These are phyloP conservation scores for Monosporascus sp. DNA, from an alignment of 2,329 filamentous ascomycete species.

Conservation along the genomic window DNA sequence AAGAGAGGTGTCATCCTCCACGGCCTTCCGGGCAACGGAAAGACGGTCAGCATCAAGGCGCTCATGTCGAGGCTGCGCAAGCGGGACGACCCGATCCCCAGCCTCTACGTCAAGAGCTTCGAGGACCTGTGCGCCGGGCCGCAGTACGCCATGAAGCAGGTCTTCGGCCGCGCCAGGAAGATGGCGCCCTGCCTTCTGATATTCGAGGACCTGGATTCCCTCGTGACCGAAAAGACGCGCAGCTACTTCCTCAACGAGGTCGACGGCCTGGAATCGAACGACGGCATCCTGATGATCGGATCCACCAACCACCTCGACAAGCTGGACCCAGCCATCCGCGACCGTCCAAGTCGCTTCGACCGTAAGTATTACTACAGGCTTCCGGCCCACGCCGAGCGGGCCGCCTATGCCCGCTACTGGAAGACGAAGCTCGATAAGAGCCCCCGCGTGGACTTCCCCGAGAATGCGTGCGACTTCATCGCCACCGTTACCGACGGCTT, in stretches of 20 bases:
- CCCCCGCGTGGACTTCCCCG: background rate
- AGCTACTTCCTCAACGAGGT: slow-evolving; percentile 68
- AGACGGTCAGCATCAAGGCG: slow-evolving; percentile 65
- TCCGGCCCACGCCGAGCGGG: slow-evolving; percentile 37
- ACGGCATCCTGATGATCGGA: slow-evolving; percentile 52
- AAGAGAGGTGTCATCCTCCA: slow-evolving; percentile 64
- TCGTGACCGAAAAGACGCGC: slow-evolving; percentile 52
- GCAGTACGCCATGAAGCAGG: slow-evolving; percentile 42
- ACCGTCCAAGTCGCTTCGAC: slow-evolving; percentile 49
- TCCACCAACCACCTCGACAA: slow-evolving; percentile 39
- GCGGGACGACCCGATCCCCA: slow-evolving; percentile 46
- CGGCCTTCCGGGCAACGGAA: slow-evolving; percentile 57
- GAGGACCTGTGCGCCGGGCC: slow-evolving; percentile 33
- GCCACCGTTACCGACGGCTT: background rate
- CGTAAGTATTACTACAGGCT: slow-evolving; percentile 49
- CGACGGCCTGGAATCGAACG: slow-evolving; percentile 53
- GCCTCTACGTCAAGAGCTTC: slow-evolving; percentile 51
- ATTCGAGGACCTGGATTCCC: slow-evolving; percentile 64
- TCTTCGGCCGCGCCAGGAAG: slow-evolving; percentile 52
- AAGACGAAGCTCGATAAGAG: slow-evolving; percentile 23
- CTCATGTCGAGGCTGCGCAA: slow-evolving; percentile 58
- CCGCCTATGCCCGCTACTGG: slow-evolving; percentile 47
- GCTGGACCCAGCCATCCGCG: slow-evolving; percentile 49
- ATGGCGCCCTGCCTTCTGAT: slow-evolving; percentile 62
- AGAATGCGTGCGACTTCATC: background rate